Conservation (phyloP, 306 rosid species). For the Crotalaria pallida region DNA sequence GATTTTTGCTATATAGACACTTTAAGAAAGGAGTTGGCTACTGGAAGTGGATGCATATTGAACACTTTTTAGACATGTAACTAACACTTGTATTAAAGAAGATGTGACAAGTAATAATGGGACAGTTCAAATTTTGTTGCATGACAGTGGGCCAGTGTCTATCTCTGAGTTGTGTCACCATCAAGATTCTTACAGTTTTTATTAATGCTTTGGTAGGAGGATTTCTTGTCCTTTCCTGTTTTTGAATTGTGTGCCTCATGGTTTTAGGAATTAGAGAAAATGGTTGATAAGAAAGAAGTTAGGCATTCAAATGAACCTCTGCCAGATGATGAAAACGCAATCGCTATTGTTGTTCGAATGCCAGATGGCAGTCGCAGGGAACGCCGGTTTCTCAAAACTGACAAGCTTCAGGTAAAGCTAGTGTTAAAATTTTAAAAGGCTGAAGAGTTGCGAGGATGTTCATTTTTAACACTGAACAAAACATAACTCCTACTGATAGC, state of each 20-base stretch:
- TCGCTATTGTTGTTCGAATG: conserved; percentile 73
- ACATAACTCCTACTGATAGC: background rate
- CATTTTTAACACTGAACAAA: background rate
- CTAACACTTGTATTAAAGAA: background rate
- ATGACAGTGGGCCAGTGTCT: background rate
- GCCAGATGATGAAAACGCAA: conserved; percentile 46
- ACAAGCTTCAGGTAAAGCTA: conserved; percentile 72
- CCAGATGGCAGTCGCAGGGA: conserved; percentile 67
- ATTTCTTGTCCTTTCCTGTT: background rate
- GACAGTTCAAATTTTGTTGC: background rate
- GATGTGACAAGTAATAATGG: background rate
- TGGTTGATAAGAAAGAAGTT: conserved; percentile 34
- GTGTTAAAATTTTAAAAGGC: background rate
- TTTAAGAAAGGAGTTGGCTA: background rate
- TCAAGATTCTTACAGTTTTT: background rate
- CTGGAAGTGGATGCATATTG: background rate
- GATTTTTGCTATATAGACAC: background rate
- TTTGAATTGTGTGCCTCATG: background rate
- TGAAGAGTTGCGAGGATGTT: background rate
- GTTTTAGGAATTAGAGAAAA: conserved; percentile 44
- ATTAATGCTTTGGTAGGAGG: background rate
- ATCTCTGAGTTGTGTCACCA: background rate
- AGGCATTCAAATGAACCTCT: conserved; percentile 59
- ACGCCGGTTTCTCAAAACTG: conserved; percentile 61
- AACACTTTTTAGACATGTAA: background rate